These are phyloP conservation scores for Polytrichum commune DNA, from an alignment of 225 moss, liverwort and hornwort genomes.

Conservation along the genomic window DNA sequence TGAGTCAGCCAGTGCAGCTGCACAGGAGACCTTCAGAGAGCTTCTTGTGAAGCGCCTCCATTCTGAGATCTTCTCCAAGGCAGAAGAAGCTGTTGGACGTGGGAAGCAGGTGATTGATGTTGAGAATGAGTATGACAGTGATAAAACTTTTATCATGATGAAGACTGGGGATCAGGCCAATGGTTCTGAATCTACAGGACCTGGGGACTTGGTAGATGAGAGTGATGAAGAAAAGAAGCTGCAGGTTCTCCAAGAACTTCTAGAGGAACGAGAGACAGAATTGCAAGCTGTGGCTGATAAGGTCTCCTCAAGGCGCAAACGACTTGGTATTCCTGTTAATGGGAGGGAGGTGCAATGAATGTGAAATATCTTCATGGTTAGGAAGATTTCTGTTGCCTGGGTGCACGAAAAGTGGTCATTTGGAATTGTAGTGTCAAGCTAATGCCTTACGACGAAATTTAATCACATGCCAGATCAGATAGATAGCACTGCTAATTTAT, in stretches of 20 bases:
- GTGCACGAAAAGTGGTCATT: too few relatives aligned
- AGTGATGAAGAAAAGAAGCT: constrained; percentile 58
- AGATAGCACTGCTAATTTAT: too few relatives aligned
- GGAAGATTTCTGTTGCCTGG: too few relatives aligned
- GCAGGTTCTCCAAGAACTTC: constrained; percentile 61
- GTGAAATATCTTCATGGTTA: neutral
- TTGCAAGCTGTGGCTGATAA: constrained; percentile 73
- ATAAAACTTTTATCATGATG: constrained; percentile 86
- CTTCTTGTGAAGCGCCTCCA: constrained; percentile 72
- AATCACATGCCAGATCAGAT: too few relatives aligned
- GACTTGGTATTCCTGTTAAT: constrained; percentile 47
- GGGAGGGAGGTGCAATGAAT: constrained; percentile 9
- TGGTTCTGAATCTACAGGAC: constrained; percentile 21
- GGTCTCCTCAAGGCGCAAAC: constrained; percentile 49
- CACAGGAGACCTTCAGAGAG: constrained; percentile 70
- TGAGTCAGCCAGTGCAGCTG: constrained; percentile 47
- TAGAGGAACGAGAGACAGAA: constrained; percentile 75
- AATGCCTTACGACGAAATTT: too few relatives aligned
- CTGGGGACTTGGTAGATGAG: constrained; percentile 52
- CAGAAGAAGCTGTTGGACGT: constrained; percentile 38
- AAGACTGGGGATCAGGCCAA: constrained; percentile 20
- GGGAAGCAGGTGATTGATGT: constrained; percentile 75
- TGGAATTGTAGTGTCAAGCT: too few relatives aligned
- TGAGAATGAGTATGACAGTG: constrained; percentile 62
- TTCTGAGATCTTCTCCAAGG: constrained; percentile 73